These are phyloP conservation scores for Sphaceloma murrayae DNA, from an alignment of 2,329 filamentous ascomycete species.

Conservation along the genomic window DNA sequence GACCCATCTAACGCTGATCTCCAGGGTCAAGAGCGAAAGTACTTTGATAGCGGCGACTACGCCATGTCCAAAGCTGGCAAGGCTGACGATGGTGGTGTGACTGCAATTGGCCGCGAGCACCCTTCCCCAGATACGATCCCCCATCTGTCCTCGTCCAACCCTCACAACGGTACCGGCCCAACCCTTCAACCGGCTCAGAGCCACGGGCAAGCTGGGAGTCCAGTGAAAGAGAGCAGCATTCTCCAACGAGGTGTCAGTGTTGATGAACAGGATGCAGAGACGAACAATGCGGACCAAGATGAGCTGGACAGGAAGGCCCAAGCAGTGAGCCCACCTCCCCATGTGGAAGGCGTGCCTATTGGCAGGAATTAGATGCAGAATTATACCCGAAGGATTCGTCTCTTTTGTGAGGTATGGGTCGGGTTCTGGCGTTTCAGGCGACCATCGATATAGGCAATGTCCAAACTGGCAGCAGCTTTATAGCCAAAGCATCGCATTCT, in stretches of 20 bases:
- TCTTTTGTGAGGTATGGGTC: constrained; percentile 3
- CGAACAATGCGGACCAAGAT: constrained; percentile 8
- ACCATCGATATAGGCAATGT: too few species aligned
- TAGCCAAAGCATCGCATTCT: too few species aligned
- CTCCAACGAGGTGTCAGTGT: constrained; percentile 72
- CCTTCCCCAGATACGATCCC: constrained; percentile 47
- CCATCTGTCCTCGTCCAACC: constrained; percentile 27
- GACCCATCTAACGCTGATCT: background rate
- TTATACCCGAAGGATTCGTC: constrained; percentile 13
- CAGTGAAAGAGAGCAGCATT: constrained; percentile 83
- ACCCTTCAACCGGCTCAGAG: constrained; percentile 34
- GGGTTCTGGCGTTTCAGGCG: too few species aligned
- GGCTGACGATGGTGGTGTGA: constrained; percentile 85
- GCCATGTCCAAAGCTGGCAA: constrained; percentile 94
- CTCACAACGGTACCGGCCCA: constrained; percentile 21
- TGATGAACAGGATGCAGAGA: constrained; percentile 45
- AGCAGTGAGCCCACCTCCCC: constrained; percentile 18
- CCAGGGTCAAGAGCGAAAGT: constrained; percentile 71
- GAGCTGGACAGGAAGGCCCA: constrained; percentile 18
- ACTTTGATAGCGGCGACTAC: constrained; percentile 93
- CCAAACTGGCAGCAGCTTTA: too few species aligned
- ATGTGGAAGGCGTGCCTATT: constrained; percentile 19
- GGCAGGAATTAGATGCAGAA: too few species aligned
- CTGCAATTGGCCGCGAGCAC: constrained; percentile 87
- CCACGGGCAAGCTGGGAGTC: constrained; percentile 58